Conservation (phyloP, 225 moss, liverwort and hornwort genomes). For the Antitrichia curtipendula region DNA sequence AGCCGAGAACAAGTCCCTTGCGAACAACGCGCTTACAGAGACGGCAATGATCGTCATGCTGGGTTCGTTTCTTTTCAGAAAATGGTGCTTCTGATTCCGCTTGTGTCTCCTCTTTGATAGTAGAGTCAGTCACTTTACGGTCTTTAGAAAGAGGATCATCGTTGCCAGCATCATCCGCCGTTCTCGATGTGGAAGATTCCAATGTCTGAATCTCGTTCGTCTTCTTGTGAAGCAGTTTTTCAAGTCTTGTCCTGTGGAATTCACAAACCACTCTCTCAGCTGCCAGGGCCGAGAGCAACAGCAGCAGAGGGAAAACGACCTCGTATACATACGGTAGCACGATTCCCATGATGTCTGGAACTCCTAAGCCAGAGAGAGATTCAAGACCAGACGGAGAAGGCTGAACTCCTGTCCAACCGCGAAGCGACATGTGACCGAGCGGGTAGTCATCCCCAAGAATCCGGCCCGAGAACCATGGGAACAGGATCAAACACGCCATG, state of each 20-base stretch:
- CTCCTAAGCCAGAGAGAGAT: constrained; percentile 46
- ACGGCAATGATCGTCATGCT: constrained; percentile 7
- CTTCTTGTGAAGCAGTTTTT: neutral
- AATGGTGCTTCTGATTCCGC: neutral
- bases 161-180: neutral
- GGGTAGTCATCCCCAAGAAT: constrained; percentile 79
- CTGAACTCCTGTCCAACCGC: constrained; percentile 61
- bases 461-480: constrained; percentile 91
- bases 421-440: constrained; percentile 64
- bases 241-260: constrained; percentile 13
- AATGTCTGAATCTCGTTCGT: neutral
- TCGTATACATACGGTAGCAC: constrained; percentile 61
- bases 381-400: neutral
- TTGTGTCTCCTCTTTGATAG: neutral
- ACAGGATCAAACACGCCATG: constrained; percentile 29
- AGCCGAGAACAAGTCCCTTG: constrained; percentile 57
- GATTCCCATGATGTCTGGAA: constrained; percentile 77
- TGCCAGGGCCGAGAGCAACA: constrained; percentile 69
- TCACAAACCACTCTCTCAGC: constrained; percentile 77
- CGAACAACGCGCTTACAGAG: constrained; percentile 52
- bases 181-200: neutral
- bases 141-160: neutral
- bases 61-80: neutral
- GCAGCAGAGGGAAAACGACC: constrained; percentile 53
- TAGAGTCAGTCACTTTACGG: neutral